Percentiles rank a stretch among this genome's conserved stretches.
Conservation (phyloP, 306 rosid genomes). For the Alnus rubra region DNA sequence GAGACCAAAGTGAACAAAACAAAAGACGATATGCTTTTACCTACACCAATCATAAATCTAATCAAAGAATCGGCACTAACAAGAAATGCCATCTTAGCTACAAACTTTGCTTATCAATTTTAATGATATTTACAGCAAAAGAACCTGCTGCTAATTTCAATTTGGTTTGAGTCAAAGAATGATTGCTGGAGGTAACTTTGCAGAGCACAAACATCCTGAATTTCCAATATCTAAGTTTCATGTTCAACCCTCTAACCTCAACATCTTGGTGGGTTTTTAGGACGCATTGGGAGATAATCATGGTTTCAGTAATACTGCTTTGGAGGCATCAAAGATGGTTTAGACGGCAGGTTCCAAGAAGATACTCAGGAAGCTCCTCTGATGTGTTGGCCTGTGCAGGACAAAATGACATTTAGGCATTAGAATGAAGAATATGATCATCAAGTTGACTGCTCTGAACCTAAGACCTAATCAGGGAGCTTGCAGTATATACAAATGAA, state of each 20-base stretch:
- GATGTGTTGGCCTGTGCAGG: conserved; percentile 61
- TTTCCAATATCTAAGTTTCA: conserved; percentile 24
- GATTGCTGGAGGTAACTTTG: conserved; percentile 27
- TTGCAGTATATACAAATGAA: background rate
- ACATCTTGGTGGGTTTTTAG: background rate
- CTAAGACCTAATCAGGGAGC: background rate
- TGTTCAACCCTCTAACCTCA: conserved; percentile 14
- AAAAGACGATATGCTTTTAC: background rate
- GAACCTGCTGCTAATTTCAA: conserved; percentile 31
- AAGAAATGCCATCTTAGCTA: conserved; percentile 14
- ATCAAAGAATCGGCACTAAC: conserved; percentile 1
- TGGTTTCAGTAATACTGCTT: conserved; percentile 49
- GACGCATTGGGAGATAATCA: conserved; percentile 14
- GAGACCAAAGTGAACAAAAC: background rate
- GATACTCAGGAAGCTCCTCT: conserved; percentile 82
- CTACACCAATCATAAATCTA: background rate
- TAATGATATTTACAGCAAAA: conserved; percentile 37
- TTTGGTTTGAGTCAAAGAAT: conserved; percentile 48
- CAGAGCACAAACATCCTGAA: conserved; percentile 31
- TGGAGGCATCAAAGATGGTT: conserved; percentile 72
- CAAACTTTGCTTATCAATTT: conserved; percentile 22
- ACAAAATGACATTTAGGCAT: background rate
- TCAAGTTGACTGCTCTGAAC: background rate
- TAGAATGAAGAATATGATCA: background rate
- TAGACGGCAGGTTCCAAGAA: conserved; percentile 84